Conservation (phyloP, 208 protist genomes). For the Acanthamoeba castellanii region DNA sequence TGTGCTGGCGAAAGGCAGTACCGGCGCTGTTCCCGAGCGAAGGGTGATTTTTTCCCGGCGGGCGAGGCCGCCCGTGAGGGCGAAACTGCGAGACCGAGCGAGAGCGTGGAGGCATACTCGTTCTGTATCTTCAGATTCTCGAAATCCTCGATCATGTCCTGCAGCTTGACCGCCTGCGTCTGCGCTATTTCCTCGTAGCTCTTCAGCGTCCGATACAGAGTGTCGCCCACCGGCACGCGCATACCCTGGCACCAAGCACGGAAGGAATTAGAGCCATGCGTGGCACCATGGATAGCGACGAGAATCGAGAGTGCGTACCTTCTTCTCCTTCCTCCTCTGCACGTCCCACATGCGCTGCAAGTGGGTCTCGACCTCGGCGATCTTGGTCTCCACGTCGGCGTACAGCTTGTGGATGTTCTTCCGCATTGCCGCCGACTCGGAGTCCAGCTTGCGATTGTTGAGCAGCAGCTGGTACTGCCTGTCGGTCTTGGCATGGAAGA, state of each 20-base stretch:
- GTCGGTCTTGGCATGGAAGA: slow-evolving; percentile 26
- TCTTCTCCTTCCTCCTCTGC: slow-evolving; percentile 3
- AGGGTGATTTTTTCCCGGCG: background rate
- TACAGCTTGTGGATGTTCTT: slow-evolving; percentile 57
- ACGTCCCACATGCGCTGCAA: slow-evolving; percentile 22
- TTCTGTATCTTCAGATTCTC: background rate
- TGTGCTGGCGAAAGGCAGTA: background rate
- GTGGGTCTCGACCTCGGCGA: slow-evolving; percentile 61
- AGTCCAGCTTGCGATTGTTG: slow-evolving; percentile 21
- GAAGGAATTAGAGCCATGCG: background rate
- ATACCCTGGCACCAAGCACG: background rate
- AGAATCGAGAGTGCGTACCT: background rate
- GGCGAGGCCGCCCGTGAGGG: background rate
- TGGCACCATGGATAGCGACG: background rate
- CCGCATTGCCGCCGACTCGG: slow-evolving; percentile 38
- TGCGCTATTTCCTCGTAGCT: slow-evolving; percentile 54
- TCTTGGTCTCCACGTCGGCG: slow-evolving; percentile 41
- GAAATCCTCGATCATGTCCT: slow-evolving; percentile 5
- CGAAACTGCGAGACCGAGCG: background rate
- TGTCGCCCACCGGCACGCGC: slow-evolving; percentile 26
- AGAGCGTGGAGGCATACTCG: slow-evolving; percentile 40
- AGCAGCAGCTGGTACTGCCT: slow-evolving; percentile 28
- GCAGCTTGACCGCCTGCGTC: slow-evolving; percentile 3
- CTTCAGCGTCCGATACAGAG: slow-evolving; percentile 41
- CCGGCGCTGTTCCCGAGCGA: slow-evolving; percentile 3